A percentile compares a stretch with the other conserved stretches of the same genome.
Conservation (phyloP, 2,329 filamentous ascomycete genomes). For the Rutstroemia sydowiana region DNA sequence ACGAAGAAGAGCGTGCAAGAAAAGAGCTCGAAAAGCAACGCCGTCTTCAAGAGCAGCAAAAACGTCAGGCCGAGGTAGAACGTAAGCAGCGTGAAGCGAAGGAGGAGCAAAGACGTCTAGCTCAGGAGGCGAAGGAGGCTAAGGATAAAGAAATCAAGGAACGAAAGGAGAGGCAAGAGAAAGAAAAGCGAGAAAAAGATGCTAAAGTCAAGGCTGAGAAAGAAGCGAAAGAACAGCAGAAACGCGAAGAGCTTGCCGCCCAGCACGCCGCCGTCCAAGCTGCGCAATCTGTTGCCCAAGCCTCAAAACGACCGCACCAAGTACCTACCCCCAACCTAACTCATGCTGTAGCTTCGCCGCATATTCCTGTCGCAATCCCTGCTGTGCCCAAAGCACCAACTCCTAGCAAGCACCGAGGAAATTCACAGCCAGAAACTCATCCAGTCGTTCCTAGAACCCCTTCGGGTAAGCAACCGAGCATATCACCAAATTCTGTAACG, state of each 20-base stretch:
- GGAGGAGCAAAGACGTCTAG: constrained; percentile 72
- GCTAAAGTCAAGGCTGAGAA: constrained; percentile 36
- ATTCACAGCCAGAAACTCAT: constrained; percentile 64
- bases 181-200: constrained; percentile 54
- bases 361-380: constrained; percentile 71
- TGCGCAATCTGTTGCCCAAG: constrained; percentile 34
- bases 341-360: constrained; percentile 65
- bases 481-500: constrained; percentile 53
- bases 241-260: constrained; percentile 37
- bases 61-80: constrained; percentile 78
- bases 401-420: constrained; percentile 66
- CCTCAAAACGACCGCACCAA: constrained; percentile 35
- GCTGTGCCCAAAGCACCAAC: constrained; percentile 76
- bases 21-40: constrained; percentile 82
- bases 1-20: constrained; percentile 77
- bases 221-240: constrained; percentile 42
- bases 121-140: constrained; percentile 68
- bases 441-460: constrained; percentile 61
- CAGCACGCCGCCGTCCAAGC: constrained; percentile 32
- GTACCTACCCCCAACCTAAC: constrained; percentile 48
- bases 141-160: constrained; percentile 50
- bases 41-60: constrained; percentile 74
- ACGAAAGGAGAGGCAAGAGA: constrained; percentile 51
- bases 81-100: constrained; percentile 74
- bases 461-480: constrained; percentile 45